phyloP scores from a whole-genome alignment of 1,284 basidiomycete genomes.

The Trametes versicolor region DNA sequence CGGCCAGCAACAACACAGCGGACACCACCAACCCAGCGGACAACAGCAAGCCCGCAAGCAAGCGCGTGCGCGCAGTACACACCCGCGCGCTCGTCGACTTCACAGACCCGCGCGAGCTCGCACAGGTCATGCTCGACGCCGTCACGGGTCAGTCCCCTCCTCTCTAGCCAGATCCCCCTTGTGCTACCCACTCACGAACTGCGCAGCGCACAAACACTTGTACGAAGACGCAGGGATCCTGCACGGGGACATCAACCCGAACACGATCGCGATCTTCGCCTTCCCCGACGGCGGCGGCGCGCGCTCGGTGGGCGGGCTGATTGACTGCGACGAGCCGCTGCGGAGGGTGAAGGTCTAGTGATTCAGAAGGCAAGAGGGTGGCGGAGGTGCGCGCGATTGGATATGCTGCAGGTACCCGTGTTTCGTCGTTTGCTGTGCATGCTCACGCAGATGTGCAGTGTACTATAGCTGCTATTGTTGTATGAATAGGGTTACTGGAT shows the following conservation, averaged over 20 bases:
- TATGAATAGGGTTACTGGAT: too few species aligned
- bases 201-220: constrained; percentile 9
- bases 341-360: too few species aligned
- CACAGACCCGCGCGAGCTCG: constrained; percentile 10
- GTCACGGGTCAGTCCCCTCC: constrained; percentile 5
- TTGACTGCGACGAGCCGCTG: too few species aligned
- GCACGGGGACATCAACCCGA: constrained; percentile 23
- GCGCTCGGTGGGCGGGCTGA: too few species aligned
- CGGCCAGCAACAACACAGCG: too few species aligned
- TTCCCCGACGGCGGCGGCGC: not conserved
- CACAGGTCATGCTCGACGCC: constrained; percentile 10
- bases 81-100: constrained; percentile 11
- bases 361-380: too few species aligned
- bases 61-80: constrained; percentile 1
- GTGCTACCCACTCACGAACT: not conserved
- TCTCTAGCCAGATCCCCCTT: not conserved
- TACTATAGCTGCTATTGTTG: too few species aligned
- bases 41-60: not conserved
- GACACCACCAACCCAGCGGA: too few species aligned
- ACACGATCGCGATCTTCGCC: constrained; percentile 14
- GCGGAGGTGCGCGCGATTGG: too few species aligned
- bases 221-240: constrained; percentile 8
- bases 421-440: too few species aligned
- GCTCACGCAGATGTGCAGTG: too few species aligned
- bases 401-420: too few species aligned